A percentile compares a stretch with the other conserved stretches of the same genome.
Evolutionary conservation across 352 stramenopile genomes (phyloP).

Genomic region (Pythium vanterpoolii): DNA sequence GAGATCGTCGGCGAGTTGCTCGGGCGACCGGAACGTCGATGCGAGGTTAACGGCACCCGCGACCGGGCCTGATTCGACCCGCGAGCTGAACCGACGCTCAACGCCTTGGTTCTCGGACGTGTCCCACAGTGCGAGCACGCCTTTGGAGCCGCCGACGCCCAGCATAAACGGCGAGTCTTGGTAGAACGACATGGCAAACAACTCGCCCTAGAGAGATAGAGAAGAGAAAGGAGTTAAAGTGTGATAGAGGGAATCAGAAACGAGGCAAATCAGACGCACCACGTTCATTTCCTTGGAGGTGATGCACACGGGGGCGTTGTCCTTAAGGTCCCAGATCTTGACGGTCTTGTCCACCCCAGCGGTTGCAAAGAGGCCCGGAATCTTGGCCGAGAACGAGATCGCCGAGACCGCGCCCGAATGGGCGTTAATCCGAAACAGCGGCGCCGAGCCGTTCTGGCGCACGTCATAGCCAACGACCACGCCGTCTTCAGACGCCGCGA

Average conservation of each 20-base stretch:
- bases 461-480: conserved; percentile 94
- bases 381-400: conserved; percentile 82
- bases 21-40: conserved; percentile 67
- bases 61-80: conserved; percentile 36
- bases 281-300: conserved; percentile 92
- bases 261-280: conserved; percentile 43
- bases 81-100: conserved; percentile 79
- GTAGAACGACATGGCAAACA: conserved; percentile 91
- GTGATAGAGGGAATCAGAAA: not conserved
- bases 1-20: conserved; percentile 77
- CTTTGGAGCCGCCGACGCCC: conserved; percentile 86
- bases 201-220: conserved; percentile 57
- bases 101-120: conserved; percentile 84
- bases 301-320: conserved; percentile 71
- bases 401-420: conserved; percentile 86
- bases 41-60: conserved; percentile 46
- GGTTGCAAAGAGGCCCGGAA: conserved; percentile 94
- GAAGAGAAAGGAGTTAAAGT: not conserved
- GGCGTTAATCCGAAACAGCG: conserved; percentile 92
- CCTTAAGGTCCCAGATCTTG: conserved; percentile 95
- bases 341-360: conserved; percentile 97
- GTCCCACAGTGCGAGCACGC: conserved; percentile 88
- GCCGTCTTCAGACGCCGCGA: conserved; percentile 94
- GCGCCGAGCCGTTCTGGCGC: conserved; percentile 89
- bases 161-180: conserved; percentile 87